phyloP scores from a whole-genome alignment of 192 early-diverging fungal genomes.

The Coemansia sp. region DNA sequence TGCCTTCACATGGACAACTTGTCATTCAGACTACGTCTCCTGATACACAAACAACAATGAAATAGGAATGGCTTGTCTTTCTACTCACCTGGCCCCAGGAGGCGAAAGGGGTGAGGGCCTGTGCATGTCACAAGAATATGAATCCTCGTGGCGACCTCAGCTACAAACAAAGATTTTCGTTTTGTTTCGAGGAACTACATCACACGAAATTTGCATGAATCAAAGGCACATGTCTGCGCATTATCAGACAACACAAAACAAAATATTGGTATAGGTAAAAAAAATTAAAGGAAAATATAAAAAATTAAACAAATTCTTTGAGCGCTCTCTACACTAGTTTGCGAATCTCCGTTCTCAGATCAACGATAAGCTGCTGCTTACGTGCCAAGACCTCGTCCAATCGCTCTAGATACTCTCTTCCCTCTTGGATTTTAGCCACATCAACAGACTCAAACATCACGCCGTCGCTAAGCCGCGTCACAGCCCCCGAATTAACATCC shows the following conservation, averaged over 20 bases:
- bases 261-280: too few species aligned
- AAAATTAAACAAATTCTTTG: not conserved
- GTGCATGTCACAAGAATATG: not conserved
- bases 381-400: constrained; percentile 62
- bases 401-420: constrained; percentile 64
- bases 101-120: not conserved
- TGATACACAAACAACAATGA: not conserved
- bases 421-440: constrained; percentile 64
- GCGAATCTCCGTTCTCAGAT: constrained; percentile 46
- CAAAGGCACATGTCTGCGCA: not conserved
- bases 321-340: constrained; percentile 18
- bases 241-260: not conserved
- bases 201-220: not conserved
- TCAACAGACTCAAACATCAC: constrained; percentile 51
- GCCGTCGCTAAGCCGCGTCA: constrained; percentile 44
- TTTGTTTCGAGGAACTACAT: not conserved
- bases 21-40: not conserved
- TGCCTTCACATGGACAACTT: not conserved
- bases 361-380: constrained; percentile 60
- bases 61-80: not conserved
- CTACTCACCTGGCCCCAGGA: not conserved
- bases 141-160: too few species aligned
- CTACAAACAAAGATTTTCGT: not conserved
- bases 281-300: not conserved
- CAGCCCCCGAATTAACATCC: constrained; percentile 32